Conservation (phyloP, 192 early-diverging fungal genomes). For the Rhizophlyctis rosea region DNA sequence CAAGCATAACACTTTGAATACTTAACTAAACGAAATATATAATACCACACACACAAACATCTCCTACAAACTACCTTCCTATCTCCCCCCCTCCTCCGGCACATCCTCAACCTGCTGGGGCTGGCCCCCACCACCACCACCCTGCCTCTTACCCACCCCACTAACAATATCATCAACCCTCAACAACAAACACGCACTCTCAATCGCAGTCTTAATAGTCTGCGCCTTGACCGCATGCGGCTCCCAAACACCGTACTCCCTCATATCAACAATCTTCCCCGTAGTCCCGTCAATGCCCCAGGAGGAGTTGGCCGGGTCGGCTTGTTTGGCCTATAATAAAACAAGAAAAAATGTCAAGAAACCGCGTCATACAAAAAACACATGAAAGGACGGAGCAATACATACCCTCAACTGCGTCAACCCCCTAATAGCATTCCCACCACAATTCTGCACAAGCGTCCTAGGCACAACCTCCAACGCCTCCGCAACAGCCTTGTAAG, state of each 20-base stretch:
- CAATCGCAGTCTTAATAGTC: constrained; percentile 99
- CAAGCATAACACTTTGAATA: no score
- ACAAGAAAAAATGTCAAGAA: constrained; percentile 4
- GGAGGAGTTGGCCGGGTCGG: constrained; percentile 67
- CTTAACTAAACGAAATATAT: no score
- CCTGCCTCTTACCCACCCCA: constrained; percentile 64
- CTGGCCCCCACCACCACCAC: constrained; percentile 14
- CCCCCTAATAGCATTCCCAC: constrained; percentile 95
- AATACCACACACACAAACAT: no score
- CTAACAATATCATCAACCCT: constrained; percentile 97
- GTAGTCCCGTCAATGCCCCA: constrained; percentile 95
- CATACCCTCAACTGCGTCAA: constrained; percentile 81
- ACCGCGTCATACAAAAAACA: constrained; percentile 6
- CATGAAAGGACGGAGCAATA: constrained; percentile 2
- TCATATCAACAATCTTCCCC: constrained; percentile 94
- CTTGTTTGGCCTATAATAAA: constrained; percentile 84
- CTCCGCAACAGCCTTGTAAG: constrained; percentile 92
- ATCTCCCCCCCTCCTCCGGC: no score
- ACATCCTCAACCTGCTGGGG: no score
- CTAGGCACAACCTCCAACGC: constrained; percentile 98
- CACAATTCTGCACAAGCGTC: constrained; percentile 98
- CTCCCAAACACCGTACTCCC: constrained; percentile 98
- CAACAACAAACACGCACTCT: constrained; percentile 59
- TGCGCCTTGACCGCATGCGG: constrained; percentile 99
- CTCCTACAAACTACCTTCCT: no score